Conservation (phyloP, 305 asterid species). For the Fraxinus angustifolia region DNA sequence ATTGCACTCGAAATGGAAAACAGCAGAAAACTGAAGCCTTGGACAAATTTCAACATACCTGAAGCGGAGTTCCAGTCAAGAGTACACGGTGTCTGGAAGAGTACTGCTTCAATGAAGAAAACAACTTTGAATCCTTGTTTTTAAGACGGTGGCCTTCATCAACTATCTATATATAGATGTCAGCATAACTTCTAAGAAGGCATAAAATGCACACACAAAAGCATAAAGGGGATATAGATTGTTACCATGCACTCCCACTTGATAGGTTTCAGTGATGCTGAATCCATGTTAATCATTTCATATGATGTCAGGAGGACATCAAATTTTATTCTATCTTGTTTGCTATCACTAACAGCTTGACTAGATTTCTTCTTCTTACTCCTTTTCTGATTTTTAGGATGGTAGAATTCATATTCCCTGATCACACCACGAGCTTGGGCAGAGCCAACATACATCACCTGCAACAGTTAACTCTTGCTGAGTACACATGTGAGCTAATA, state of each 20-base stretch:
- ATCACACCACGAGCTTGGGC: conserved; percentile 76
- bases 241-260: conserved; percentile 97
- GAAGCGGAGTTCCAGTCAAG: conserved; percentile 96
- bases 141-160: conserved; percentile 98
- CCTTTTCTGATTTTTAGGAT: conserved; percentile 68
- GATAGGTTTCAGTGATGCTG: conserved; percentile 71
- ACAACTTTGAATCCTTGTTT: conserved; percentile 92
- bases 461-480: conserved; percentile 36
- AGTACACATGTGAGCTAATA: conserved; percentile 24
- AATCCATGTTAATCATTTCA: conserved; percentile 92
- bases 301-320: conserved; percentile 94
- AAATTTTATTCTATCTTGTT: conserved; percentile 89
- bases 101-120: conserved; percentile 72
- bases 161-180: conserved; percentile 65
- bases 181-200: conserved; percentile 21
- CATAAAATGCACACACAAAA: conserved; percentile 21
- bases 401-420: conserved; percentile 82
- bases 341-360: conserved; percentile 63
- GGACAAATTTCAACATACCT: conserved; percentile 46
- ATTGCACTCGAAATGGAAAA: conserved; percentile 11
- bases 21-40: conserved; percentile 16
- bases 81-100: conserved; percentile 84
- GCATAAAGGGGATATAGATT: conserved; percentile 18
- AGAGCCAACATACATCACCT: conserved; percentile 94
- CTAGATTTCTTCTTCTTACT: conserved; percentile 74